Percentiles rank a stretch among this genome's conserved stretches.
Conservation (phyloP, 768 basidiomycete genomes). For the Tricholoma flavovirens region DNA sequence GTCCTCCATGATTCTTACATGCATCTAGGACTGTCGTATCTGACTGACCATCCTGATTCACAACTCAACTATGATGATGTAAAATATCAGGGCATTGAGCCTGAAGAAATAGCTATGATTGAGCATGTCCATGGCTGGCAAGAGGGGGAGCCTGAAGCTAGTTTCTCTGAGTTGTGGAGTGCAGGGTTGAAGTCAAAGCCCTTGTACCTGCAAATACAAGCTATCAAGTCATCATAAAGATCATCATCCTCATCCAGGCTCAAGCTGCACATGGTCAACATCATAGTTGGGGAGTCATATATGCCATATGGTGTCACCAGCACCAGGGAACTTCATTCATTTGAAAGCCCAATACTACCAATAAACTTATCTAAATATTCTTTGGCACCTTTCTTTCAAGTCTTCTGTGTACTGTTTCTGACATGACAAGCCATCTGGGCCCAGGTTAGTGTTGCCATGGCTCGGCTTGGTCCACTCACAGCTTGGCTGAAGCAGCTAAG, state of each 20-base stretch:
- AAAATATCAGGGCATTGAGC: too few species aligned
- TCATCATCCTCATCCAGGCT: not conserved
- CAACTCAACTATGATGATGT: too few species aligned
- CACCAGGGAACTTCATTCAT: not conserved
- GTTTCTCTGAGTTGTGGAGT: not conserved
- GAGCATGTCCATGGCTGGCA: constrained; percentile 6
- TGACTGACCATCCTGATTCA: too few species aligned
- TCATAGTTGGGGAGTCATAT: not conserved
- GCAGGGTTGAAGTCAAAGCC: not conserved
- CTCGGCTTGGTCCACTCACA: too few species aligned
- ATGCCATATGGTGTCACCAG: not conserved
- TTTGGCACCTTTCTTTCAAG: constrained; percentile 20
- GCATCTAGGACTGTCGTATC: not conserved
- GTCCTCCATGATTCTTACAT: not conserved
- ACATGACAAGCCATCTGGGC: constrained; percentile 33
- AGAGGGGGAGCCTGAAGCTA: constrained; percentile 4
- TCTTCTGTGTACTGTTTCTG: constrained; percentile 3
- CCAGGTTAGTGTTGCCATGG: too few species aligned
- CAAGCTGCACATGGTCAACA: not conserved
- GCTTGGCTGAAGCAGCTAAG: too few species aligned
- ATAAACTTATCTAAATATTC: too few species aligned
- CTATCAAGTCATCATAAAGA: not conserved
- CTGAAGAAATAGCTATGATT: not conserved
- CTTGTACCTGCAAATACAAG: not conserved
- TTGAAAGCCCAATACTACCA: not conserved